Conservation (phyloP, 1,284 basidiomycete species). For the Rhizoctonia solani region DNA sequence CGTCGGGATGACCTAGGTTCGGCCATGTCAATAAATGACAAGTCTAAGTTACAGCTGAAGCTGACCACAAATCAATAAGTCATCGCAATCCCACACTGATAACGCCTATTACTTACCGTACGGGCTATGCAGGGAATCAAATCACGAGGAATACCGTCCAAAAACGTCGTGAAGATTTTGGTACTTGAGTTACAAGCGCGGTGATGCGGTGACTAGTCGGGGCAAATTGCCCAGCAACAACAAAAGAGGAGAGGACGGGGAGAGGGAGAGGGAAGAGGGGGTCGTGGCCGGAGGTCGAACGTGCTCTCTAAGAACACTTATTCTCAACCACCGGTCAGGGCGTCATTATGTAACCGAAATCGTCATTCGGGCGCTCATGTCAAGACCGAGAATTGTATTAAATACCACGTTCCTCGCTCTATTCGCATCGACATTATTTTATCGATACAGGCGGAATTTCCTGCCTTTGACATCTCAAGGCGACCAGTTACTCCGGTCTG, state of each 20-base stretch:
- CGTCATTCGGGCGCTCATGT: slow-evolving; percentile 5
- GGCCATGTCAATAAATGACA: not conserved
- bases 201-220: not conserved
- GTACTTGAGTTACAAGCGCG: not conserved
- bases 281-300: slow-evolving; percentile 17
- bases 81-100: slow-evolving; percentile 7
- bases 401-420: no score
- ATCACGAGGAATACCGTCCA: not conserved
- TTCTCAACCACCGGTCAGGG: not conserved
- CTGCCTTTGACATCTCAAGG: no score
- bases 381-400: no score
- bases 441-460: no score
- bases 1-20: slow-evolving; percentile 16
- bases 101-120: not conserved
- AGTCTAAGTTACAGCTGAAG: not conserved
- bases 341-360: slow-evolving; percentile 9
- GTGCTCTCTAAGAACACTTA: slow-evolving; percentile 16
- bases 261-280: not conserved
- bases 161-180: not conserved
- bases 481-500: no score
- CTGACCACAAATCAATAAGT: not conserved
- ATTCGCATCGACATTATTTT: no score
- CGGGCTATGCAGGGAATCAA: not conserved
- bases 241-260: not conserved
- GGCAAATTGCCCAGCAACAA: not conserved